Base-by-base conservation (phyloP, 192 early-diverging fungal genomes). In the Coemansia aciculifera region DNA sequence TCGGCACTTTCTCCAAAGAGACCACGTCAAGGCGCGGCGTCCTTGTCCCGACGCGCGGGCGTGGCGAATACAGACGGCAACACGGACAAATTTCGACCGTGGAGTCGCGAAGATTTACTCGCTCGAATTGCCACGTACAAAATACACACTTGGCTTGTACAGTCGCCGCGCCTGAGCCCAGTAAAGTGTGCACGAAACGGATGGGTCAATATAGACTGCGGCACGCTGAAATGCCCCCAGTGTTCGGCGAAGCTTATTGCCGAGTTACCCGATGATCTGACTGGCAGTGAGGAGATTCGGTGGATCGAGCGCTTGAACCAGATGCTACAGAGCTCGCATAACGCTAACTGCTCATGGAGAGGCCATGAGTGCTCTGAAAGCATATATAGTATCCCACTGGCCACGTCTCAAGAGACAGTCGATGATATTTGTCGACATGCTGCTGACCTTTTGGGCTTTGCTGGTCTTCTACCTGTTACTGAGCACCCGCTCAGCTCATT, bases 61-160 rank as follows among this genome's bases (percentile, higher is more conserved):
- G 19, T 57, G 3, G 57, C 48, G 4, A 48, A 13, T 4, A 15
- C 46, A 17, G 31, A 17, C 34, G 63, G 59, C 24, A 69, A 46
- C 37, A 11, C 64, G 12, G 65, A 57, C 54, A 75, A 60, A 39
- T 85, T 73, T 59, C 69, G 79, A 40, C 84, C 84, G 11, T 85
- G 84, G 84, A 81, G 77, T 40, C 67, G 62, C 46, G 71, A 77
- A 8, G 73, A 78, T 56, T 48, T 85, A 56, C 67, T 85, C 5
- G 76, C 67, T 11, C 75, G 84, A 13, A 75, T 85, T 29, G 56
- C 76, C 29, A 85, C 79, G 3, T 85, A 68, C 59, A 75, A 78
- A 68, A 78, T 78, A 61, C 72, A 78, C 49, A 81, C 75, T 2
- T 85, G 84, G 84, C 73, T 75, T 15, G 74, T 75, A 15, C 72